Evolutionary conservation across 2,329 filamentous ascomycete species (phyloP).

Genomic region (Neopestalotiopsis clavispora): DNA sequence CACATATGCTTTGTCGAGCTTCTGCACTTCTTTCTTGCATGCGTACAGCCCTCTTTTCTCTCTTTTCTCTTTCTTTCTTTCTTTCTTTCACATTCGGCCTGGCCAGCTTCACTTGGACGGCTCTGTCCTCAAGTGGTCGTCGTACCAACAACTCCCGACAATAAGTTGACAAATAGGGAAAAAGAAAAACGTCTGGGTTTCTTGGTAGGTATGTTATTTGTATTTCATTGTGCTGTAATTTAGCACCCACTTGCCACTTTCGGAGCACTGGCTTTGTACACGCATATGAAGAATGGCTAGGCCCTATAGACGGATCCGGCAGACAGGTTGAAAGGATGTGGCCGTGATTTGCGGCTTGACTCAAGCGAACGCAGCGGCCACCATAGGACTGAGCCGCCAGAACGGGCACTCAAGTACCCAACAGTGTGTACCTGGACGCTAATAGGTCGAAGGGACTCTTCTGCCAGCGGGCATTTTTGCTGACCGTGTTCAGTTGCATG

Average conservation of each 20-base stretch:
- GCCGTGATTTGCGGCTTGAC: not conserved
- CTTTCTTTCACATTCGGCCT: constrained; percentile 1
- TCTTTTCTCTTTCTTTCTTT: constrained; percentile 23
- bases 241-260: constrained; percentile 17
- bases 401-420: not conserved
- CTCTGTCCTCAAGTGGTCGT: constrained; percentile 20
- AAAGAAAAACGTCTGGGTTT: constrained; percentile 26
- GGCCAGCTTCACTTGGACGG: not conserved
- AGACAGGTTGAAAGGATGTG: constrained; percentile 16
- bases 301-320: constrained; percentile 36
- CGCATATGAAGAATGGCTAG: constrained; percentile 19
- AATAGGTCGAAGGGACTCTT: not conserved
- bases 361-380: constrained; percentile 12
- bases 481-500: constrained; percentile 8
- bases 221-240: constrained; percentile 25
- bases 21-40: not conserved
- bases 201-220: constrained; percentile 35
- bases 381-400: not conserved
- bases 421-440: not conserved
- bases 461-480: not conserved
- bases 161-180: constrained; percentile 22
- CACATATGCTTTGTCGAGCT: not conserved
- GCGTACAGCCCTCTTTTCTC: not conserved
- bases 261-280: constrained; percentile 27
- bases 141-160: constrained; percentile 22